Evolutionary conservation across 2,329 filamentous ascomycete genomes (phyloP).

Genomic region (Fusarium kyushuense): DNA sequence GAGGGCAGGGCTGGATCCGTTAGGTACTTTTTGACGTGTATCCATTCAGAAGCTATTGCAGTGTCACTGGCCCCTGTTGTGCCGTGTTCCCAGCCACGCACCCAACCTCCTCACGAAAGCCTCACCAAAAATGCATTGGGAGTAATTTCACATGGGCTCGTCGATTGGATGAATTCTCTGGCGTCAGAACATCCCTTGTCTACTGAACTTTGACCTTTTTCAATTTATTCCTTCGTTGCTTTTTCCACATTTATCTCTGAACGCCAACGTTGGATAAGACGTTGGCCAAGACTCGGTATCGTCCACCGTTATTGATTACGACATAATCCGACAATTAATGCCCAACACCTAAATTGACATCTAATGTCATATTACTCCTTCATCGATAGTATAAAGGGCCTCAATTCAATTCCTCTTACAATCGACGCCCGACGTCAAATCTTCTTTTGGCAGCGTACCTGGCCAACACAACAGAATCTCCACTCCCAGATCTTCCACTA

Average conservation of each 20-base stretch:
- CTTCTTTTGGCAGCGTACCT: background rate
- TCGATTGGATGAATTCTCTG: conserved; percentile 20
- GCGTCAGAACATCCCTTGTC: conserved; percentile 15
- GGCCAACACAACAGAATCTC: conserved; percentile 31
- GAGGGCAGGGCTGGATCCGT: conserved; percentile 21
- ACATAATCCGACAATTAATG: background rate
- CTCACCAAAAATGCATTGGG: conserved; percentile 26
- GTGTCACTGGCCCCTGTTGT: conserved; percentile 27
- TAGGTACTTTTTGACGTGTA: conserved; percentile 31
- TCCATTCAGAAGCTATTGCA: conserved; percentile 33
- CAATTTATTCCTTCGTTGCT: background rate
- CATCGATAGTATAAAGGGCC: conserved; percentile 6
- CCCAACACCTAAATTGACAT: background rate
- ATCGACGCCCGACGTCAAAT: conserved; percentile 28
- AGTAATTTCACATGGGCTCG: conserved; percentile 18
- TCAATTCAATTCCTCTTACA: conserved; percentile 9
- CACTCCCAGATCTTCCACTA: conserved; percentile 24
- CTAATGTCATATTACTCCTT: background rate
- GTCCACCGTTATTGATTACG: background rate
- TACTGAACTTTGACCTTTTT: conserved; percentile 10
- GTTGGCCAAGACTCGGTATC: background rate
- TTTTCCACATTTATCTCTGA: background rate
- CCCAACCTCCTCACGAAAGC: conserved; percentile 39
- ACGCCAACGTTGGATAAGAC: background rate
- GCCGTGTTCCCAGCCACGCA: conserved; percentile 36